Conservation (phyloP, 2,329 filamentous ascomycete genomes). For the Neopestalotiopsis clavispora region DNA sequence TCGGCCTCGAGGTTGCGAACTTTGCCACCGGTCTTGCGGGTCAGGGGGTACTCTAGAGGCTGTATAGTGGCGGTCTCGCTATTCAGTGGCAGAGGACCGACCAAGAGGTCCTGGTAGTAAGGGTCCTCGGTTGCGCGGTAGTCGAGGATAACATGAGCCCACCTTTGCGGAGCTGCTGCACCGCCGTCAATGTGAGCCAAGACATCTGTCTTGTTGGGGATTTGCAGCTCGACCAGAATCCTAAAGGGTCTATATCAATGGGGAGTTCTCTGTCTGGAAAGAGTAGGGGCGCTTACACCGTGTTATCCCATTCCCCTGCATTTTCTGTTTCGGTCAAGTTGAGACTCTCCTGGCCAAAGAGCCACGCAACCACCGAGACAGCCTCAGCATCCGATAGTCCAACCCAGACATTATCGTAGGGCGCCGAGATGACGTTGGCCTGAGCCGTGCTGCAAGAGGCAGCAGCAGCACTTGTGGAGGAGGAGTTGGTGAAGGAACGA, state of each 20-base stretch:
- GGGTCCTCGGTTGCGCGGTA: conserved; percentile 43
- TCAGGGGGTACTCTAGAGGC: conserved; percentile 48
- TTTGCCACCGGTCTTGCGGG: conserved; percentile 41
- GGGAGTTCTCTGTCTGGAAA: neutral
- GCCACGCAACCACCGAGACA: conserved; percentile 42
- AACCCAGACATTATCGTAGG: conserved; percentile 19
- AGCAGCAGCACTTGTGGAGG: neutral
- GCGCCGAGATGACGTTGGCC: conserved; percentile 5
- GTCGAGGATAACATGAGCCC: conserved; percentile 49
- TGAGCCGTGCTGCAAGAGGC: conserved; percentile 1
- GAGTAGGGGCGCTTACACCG: conserved; percentile 29
- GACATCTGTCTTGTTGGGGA: conserved; percentile 55
- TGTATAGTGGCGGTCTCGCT: conserved; percentile 41
- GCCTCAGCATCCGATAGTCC: conserved; percentile 43
- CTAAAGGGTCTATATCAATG: conserved; percentile 19
- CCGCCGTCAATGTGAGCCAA: conserved; percentile 47
- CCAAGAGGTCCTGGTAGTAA: conserved; percentile 48
- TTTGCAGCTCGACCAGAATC: conserved; percentile 42
- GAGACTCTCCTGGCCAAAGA: conserved; percentile 43
- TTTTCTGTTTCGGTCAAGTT: conserved; percentile 43
- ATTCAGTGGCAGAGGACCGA: conserved; percentile 53
- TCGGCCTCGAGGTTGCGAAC: conserved; percentile 46
- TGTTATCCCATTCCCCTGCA: conserved; percentile 42
- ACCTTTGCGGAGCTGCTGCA: conserved; percentile 41
- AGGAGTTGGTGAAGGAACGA: neutral